phyloP scores from a whole-genome alignment of 352 stramenopile species.

The Achlya hypogyna region DNA sequence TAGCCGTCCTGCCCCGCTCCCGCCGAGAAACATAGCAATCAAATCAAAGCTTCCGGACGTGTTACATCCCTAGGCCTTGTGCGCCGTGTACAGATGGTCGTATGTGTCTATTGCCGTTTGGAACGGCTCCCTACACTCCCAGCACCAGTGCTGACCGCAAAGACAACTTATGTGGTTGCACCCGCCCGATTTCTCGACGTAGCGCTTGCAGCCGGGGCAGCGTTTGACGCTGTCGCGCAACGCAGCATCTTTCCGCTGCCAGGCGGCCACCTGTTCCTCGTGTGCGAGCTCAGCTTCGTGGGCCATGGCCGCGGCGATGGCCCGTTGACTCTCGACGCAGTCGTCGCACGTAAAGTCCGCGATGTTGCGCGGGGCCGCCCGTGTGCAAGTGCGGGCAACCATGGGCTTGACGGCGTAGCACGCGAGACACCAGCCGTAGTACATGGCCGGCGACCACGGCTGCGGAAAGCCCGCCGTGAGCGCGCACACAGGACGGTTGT shows the following conservation, averaged over 20 bases:
- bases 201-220: not conserved
- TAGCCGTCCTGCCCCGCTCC: not conserved
- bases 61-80: not conserved
- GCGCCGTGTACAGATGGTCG: slow-evolving; percentile 10
- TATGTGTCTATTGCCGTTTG: not conserved
- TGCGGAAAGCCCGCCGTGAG: not conserved
- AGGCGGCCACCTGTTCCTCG: no score
- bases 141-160: slow-evolving; percentile 15
- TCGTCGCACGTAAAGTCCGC: not conserved
- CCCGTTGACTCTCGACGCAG: not conserved
- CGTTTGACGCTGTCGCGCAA: no score
- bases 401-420: slow-evolving; percentile 10
- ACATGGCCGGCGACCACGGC: not conserved
- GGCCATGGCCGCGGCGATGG: not conserved
- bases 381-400: not conserved
- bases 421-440: slow-evolving; percentile 15
- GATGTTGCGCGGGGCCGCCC: not conserved
- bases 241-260: no score
- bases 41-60: not conserved
- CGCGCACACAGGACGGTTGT: slow-evolving; percentile 1
- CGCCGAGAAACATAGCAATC: not conserved
- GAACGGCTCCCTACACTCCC: not conserved
- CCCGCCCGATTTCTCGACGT: not conserved
- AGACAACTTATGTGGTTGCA: slow-evolving; percentile 18
- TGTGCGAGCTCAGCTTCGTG: no score